Evolutionary conservation across 2,329 filamentous ascomycete genomes (phyloP).

Genomic region (Sporothrix mexicana): DNA sequence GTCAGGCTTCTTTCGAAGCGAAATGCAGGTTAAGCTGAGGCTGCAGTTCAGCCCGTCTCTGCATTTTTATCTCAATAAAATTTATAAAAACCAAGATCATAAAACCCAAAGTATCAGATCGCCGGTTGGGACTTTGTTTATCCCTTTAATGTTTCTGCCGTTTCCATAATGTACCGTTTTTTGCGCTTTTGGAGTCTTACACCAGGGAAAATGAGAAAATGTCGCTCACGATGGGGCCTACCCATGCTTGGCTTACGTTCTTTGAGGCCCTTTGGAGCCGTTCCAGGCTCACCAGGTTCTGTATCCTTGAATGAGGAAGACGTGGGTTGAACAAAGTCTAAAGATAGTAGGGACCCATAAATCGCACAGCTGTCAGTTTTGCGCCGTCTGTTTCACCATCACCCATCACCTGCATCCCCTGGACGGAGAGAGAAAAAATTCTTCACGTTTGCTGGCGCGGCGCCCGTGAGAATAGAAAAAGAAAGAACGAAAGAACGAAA

Average conservation of each 20-base stretch:
- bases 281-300: background rate
- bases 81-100: background rate
- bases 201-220: background rate
- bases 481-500: background rate
- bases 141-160: background rate
- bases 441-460: background rate
- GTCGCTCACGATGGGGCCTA: background rate
- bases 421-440: background rate
- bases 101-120: background rate
- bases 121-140: background rate
- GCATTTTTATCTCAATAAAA: background rate
- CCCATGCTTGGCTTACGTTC: no score
- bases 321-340: background rate
- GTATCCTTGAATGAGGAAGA: background rate
- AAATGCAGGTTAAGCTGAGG: background rate
- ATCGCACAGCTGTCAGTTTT: conserved; percentile 12
- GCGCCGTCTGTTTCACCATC: conserved; percentile 29
- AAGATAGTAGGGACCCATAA: background rate
- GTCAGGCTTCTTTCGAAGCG: background rate
- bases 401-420: conserved; percentile 22
- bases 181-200: background rate
- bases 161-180: background rate
- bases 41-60: background rate
- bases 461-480: background rate
- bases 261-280: background rate